Conservation (phyloP, 2,329 filamentous ascomycete species). For the Penicillium concentricum region DNA sequence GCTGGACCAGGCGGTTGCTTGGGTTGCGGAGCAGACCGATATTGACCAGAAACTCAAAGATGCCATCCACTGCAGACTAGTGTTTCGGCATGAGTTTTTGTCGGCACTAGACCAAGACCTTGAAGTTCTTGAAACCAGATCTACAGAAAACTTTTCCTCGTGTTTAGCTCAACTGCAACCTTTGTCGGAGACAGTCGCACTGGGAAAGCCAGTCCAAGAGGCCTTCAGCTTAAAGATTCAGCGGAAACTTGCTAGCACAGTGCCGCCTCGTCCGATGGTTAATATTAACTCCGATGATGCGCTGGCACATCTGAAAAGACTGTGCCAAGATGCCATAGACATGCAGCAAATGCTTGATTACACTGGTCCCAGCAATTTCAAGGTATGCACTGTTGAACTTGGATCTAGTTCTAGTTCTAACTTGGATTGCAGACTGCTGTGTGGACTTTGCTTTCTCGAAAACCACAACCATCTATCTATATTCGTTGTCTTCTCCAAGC, state of each 20-base stretch:
- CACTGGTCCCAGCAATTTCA: slow-evolving; percentile 64
- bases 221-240: slow-evolving; percentile 90
- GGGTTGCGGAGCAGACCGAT: slow-evolving; percentile 45
- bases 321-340: slow-evolving; percentile 72
- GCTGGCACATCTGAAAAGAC: slow-evolving; percentile 63
- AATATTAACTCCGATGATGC: slow-evolving; percentile 71
- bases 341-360: slow-evolving; percentile 67
- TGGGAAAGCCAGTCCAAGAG: slow-evolving; percentile 67
- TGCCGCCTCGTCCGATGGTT: slow-evolving; percentile 88
- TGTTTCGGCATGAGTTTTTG: slow-evolving; percentile 59
- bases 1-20: slow-evolving; percentile 55
- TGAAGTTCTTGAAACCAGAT: slow-evolving; percentile 31
- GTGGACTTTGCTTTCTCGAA: slow-evolving; percentile 71
- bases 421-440: slow-evolving; percentile 62
- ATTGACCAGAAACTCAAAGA: slow-evolving; percentile 40
- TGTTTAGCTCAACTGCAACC: slow-evolving; percentile 49
- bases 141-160: slow-evolving; percentile 28
- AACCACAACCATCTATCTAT: slow-evolving; percentile 79
- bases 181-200: slow-evolving; percentile 59
- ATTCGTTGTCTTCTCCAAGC: slow-evolving; percentile 76
- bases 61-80: slow-evolving; percentile 65
- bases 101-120: slow-evolving; percentile 40
- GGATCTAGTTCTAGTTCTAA: slow-evolving; percentile 8
- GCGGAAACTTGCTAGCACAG: slow-evolving; percentile 85
- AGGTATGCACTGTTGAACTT: slow-evolving; percentile 50